phyloP scores from a whole-genome alignment of 306 rosid genomes.

The Cyclanthera cordifolia region DNA sequence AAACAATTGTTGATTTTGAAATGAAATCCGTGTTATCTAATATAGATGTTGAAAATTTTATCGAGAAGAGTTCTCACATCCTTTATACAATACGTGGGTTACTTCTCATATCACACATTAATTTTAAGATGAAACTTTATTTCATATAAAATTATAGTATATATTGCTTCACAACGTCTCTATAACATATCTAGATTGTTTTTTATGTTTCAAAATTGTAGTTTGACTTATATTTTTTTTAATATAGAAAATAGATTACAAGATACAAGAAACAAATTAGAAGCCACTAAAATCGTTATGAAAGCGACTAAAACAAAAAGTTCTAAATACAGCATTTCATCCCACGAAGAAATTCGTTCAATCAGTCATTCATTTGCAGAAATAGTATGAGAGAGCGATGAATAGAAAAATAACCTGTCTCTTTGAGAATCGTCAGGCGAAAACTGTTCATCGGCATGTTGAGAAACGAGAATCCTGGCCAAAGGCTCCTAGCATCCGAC shows the following conservation, averaged over 20 bases:
- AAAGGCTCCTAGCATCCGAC: conserved; percentile 63
- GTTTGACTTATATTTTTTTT: background rate
- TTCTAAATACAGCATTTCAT: background rate
- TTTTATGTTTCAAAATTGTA: background rate
- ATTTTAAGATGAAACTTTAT: no score
- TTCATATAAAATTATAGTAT: no score
- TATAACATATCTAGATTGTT: background rate
- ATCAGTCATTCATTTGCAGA: background rate
- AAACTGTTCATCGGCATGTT: conserved; percentile 51
- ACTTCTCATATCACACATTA: no score
- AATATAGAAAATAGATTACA: background rate
- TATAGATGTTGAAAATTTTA: no score
- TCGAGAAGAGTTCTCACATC: no score
- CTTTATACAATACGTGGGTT: no score
- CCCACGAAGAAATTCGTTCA: background rate
- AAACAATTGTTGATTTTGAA: no score
- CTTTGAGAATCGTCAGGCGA: background rate
- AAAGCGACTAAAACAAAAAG: background rate
- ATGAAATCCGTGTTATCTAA: no score
- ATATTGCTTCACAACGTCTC: background rate
- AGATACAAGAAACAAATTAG: background rate
- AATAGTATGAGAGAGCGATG: background rate
- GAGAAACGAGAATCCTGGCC: conserved; percentile 59
- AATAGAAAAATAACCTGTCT: background rate
- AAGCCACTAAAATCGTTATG: background rate